Base-by-base conservation (phyloP, 2,329 filamentous ascomycete species). In the Didymella segeticola region DNA sequence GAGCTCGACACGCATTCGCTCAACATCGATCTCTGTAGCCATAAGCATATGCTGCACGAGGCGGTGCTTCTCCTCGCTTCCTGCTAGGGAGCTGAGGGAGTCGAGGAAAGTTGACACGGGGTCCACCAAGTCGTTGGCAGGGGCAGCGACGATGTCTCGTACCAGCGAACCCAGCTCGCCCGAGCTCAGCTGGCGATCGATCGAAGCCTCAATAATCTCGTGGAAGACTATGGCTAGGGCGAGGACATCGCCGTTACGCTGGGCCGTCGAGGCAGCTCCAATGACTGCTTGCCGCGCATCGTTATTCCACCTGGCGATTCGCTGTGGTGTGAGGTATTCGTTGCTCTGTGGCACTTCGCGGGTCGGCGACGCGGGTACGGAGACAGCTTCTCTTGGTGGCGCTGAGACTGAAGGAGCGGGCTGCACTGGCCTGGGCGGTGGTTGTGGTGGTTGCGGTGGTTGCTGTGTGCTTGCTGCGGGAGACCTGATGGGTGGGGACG, bases 1-100 rank as follows among this genome's bases (percentile, higher is more conserved):
- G n/a, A 99, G 83, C 59, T 92, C 85, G 56, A 89, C 84, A 49
- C 93, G 90, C 82, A 96, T 88, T 20, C 89, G 78, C 12, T 83
- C 78, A 0, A 88, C 81, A 6, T 89, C 86, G 37, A 98, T 86
- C 11, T 82, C 86, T 5, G 90, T 91, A 1, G 89, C 83, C 43
- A 87, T 77, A 45, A 96, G 81, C 62, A 96, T 87, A 12, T 86
- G 80, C 48, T 83, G 85, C 26, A 97, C 79, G 67, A 78, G 50
- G 71, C 80, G 58, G 36, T 80, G 79, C n/a, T 78, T 76, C 11
- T 85, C 80, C 61, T 92, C 88, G 43, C 85, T 81, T 47, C 96
- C 90, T 56, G 89, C 84, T 48, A 95, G 83, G 54, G 95, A 87
- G 3, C 90, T 90, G 29, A 98, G 77, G 0, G 86, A 90, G 74